Base-by-base conservation (phyloP, 2,329 filamentous ascomycete genomes). In the Diaporthe sp. region DNA sequence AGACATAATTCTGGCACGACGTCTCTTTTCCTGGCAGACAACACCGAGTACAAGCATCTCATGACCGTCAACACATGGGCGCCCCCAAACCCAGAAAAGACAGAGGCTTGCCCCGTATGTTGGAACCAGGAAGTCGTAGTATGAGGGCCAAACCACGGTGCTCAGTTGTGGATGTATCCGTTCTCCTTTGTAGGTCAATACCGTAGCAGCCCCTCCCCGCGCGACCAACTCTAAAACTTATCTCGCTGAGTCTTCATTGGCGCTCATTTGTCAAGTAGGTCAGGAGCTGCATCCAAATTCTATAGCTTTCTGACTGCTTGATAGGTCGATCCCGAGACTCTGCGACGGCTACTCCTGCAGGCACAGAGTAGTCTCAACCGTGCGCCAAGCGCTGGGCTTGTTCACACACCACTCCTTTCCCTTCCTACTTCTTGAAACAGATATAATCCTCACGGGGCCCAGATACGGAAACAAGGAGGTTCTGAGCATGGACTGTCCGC, bases 301-400 rank as follows among this genome's bases (percentile, higher is more conserved):
- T 38, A 58, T 38, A 7, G 55, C 33, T 35, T n/a, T n/a, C 55
- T 58, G 33, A 38, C 55, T 38, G 30, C 54, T 57, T 57, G 54
- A 57, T 33, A 57, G 54, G 55, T n/a, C 33, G 28, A n/a, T 38
- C 33, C 55, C 33, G 55, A 58, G 33, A 35, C n/a, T 57, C 54
- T 58, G 55, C 22, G 55, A 58, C 55, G 25, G 55, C 55, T 58
- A 58, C 30, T 38, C 55, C 19, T 58, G 55, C 55, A 58, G 19
- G 33, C 33, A 58, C 55, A n/a, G 9, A 38, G 42, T 38, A 58
- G 55, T n/a, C 33, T n/a, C 30, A 58, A 58, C 55, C 55, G 55
- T 58, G 55, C 55, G 55, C 55, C 55, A 38, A 38, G 55, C 55
- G 22, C 38, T 58, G 55, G 10, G 38, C 19, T 38, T n/a, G 33